A percentile compares a stretch with the other conserved stretches of the same genome.
Evolutionary conservation across 129 eudicot species (phyloP).

Genomic region (Heracleum sosnowskyi): DNA sequence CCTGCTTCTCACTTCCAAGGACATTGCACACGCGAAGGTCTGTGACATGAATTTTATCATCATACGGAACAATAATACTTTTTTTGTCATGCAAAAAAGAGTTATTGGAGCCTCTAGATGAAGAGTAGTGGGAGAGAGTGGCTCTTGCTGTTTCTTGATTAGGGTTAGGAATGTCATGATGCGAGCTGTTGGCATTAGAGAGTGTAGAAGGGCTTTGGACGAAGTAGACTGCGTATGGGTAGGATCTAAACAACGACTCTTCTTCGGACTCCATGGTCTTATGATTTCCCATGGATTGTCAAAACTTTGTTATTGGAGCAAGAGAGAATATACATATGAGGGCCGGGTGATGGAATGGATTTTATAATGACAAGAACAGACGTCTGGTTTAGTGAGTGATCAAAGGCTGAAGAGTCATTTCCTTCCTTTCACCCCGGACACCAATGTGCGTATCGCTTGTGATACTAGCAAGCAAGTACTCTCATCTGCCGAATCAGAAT

Average conservation of each 20-base stretch:
- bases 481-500: too few species aligned
- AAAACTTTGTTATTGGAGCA: not conserved
- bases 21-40: not conserved
- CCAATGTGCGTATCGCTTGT: not conserved
- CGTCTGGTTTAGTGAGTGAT: not conserved
- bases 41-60: conserved; percentile 18
- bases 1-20: conserved; percentile 8
- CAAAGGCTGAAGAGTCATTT: not conserved
- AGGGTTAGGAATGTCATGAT: conserved; percentile 12
- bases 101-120: conserved; percentile 59
- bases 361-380: conserved; percentile 21
- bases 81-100: conserved; percentile 41
- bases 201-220: conserved; percentile 61
- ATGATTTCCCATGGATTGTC: conserved; percentile 17
- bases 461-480: too few species aligned
- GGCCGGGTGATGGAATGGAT: conserved; percentile 9
- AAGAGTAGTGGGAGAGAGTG: conserved; percentile 57
- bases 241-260: conserved; percentile 49
- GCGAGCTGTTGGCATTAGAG: conserved; percentile 28
- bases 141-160: conserved; percentile 16
- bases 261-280: conserved; percentile 42
- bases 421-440: not conserved
- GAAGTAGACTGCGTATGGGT: conserved; percentile 52
- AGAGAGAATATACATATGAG: not conserved
- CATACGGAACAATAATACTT: not conserved